A percentile compares a stretch with the other conserved stretches of the same genome.
phyloP scores from a whole-genome alignment of 2,329 filamentous ascomycete genomes.

The Scleromitrula shiraiana region DNA sequence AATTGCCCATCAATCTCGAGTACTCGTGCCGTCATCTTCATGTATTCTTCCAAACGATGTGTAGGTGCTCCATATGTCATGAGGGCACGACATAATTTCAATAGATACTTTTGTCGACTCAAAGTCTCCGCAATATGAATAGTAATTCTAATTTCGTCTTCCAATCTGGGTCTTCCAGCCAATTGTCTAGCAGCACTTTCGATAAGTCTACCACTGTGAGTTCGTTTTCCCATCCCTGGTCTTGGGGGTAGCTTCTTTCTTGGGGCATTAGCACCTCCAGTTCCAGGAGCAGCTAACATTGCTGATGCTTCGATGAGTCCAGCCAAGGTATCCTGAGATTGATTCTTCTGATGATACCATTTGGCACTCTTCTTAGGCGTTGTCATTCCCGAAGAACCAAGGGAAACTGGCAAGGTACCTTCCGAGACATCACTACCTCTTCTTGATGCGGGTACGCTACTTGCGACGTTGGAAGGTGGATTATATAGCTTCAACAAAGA shows the following conservation, averaged over 20 bases:
- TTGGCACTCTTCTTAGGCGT: constrained; percentile 26
- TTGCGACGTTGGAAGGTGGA: constrained; percentile 32
- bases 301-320: constrained; percentile 48
- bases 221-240: constrained; percentile 24
- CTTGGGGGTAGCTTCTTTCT: constrained; percentile 13
- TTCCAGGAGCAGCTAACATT: constrained; percentile 39
- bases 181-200: constrained; percentile 19
- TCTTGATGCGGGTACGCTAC: constrained; percentile 12
- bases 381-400: constrained; percentile 35
- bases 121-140: constrained; percentile 61
- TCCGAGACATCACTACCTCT: constrained; percentile 28
- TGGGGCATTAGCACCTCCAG: constrained; percentile 35
- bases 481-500: constrained; percentile 65
- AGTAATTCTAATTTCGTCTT: constrained; percentile 39
- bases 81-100: constrained; percentile 75
- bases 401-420: constrained; percentile 30
- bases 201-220: constrained; percentile 21
- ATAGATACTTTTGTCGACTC: constrained; percentile 71
- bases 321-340: constrained; percentile 40
- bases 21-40: constrained; percentile 83
- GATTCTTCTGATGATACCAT: constrained; percentile 33
- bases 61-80: constrained; percentile 91
- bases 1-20: constrained; percentile 86
- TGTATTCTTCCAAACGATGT: constrained; percentile 84
- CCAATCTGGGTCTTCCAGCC: constrained; percentile 23